Evolutionary conservation across 768 basidiomycete species (phyloP).

Genomic region (Paxillus ammoniavirescens): DNA sequence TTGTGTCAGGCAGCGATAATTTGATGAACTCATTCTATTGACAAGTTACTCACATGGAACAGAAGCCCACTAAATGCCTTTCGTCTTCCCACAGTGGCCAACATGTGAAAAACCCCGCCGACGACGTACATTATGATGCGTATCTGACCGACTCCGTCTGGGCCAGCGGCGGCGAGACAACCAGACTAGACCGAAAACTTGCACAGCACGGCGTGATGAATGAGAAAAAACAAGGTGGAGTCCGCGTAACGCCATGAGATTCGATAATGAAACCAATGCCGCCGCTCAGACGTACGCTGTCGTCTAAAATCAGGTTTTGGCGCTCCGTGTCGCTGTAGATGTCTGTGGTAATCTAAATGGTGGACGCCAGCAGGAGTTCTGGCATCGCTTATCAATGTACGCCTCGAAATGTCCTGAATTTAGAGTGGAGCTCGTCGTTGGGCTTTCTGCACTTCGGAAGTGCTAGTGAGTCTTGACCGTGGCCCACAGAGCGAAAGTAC

Average conservation of each 20-base stretch:
- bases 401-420: conserved; percentile 78
- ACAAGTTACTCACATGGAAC: no score
- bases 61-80: conserved; percentile 43
- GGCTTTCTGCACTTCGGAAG: conserved; percentile 85
- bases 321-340: conserved; percentile 82
- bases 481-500: neutral
- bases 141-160: conserved; percentile 66
- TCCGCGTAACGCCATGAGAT: conserved; percentile 36
- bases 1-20: conserved; percentile 31
- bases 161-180: conserved; percentile 25
- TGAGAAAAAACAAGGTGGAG: conserved; percentile 64
- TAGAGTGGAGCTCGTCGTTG: conserved; percentile 83
- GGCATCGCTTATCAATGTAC: conserved; percentile 36
- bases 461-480: conserved; percentile 20
- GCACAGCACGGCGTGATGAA: conserved; percentile 66
- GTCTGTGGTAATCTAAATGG: conserved; percentile 74
- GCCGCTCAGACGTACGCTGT: conserved; percentile 52
- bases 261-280: neutral
- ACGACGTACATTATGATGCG: conserved; percentile 64
- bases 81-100: conserved; percentile 54
- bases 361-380: neutral
- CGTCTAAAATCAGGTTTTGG: conserved; percentile 77
- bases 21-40: no score
- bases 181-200: conserved; percentile 63
- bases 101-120: conserved; percentile 47